Base-by-base conservation (phyloP, 2,329 filamentous ascomycete genomes). In the Penicillium sp. region DNA sequence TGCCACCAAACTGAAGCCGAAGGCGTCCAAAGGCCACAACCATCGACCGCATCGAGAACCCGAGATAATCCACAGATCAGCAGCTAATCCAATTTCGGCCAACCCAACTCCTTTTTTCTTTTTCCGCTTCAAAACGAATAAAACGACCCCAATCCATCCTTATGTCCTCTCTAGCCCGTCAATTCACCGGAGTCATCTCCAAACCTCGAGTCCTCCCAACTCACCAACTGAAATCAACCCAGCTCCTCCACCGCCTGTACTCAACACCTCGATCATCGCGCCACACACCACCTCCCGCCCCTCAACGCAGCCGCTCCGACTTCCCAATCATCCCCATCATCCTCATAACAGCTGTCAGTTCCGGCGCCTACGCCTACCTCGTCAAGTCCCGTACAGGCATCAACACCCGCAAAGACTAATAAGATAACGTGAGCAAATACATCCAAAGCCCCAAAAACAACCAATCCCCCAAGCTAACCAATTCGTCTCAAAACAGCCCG, bases 301-400 rank as follows among this genome's bases (percentile, higher is more conserved):
- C 65, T 14, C 63, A 66, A 40, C 64, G 62, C 54, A 63, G 62
- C 42, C 42, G 42, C 40, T 68, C 71, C 33, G 62, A 70, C 47
- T 68, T 74, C 62, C 69, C 69, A 56, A 60, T 75, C 62, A 58
- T 72, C 46, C 73, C 73, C 11, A 68, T 74, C 56, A 42, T 74
- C 45, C 53, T 69, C 19, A 73, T 81, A 52, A 68, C 76, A 42
- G 65, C 72, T 36, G 62, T 74, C 41, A 76, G 77, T 50, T 74
- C 74, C 33, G 76, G 74, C 36, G 69, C 74, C 41, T 81, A 80
- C 68, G 62, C 70, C 36, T 65, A 77, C 35, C 74, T 81, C 59
- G 77, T 80, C 11, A 77, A 72, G 53, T 72, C 69, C 51, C 73
- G 77, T 54, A 67, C 67, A 49, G 75, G 57, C 39, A 48, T 55